These are phyloP conservation scores for Solanum pennellii DNA, from an alignment of 257 asterid species.

Conservation along the genomic window DNA sequence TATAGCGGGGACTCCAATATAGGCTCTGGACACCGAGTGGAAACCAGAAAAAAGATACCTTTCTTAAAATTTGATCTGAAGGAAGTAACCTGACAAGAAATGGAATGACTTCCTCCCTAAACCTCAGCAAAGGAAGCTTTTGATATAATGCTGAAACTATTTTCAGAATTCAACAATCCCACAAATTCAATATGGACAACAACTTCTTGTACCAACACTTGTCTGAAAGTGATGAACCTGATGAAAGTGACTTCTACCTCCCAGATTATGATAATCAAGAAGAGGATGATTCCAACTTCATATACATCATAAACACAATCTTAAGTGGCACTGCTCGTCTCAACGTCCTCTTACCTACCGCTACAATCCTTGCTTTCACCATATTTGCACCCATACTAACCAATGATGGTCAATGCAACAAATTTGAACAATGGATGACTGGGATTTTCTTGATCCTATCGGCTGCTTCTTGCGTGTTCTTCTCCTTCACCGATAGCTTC, in stretches of 20 bases:
- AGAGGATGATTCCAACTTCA: constrained; percentile 27
- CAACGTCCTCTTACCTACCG: constrained; percentile 46
- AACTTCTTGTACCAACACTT: constrained; percentile 1
- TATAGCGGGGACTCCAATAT: neutral
- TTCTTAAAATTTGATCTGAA: neutral
- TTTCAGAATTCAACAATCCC: neutral
- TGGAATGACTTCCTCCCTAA: constrained; percentile 24
- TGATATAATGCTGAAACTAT: neutral
- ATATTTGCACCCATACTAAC: constrained; percentile 39
- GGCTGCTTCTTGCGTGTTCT: constrained; percentile 34
- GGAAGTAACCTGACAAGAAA: constrained; percentile 8
- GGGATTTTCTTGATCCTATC: constrained; percentile 25
- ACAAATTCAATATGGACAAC: neutral
- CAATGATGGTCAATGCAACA: constrained; percentile 43
- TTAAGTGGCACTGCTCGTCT: constrained; percentile 48
- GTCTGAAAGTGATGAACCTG: constrained; percentile 12
- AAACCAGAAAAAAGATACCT: neutral
- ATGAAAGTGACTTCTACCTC: neutral
- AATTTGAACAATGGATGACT: constrained; percentile 25
- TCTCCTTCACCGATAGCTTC: constrained; percentile 48
- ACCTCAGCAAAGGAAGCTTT: constrained; percentile 20
- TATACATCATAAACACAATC: constrained; percentile 34
- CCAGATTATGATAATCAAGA: constrained; percentile 11
- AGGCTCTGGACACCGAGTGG: neutral
- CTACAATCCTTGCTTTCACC: constrained; percentile 53